These are phyloP conservation scores for Volvariella surrecta DNA, from an alignment of 1,284 basidiomycete genomes.

Conservation along the genomic window DNA sequence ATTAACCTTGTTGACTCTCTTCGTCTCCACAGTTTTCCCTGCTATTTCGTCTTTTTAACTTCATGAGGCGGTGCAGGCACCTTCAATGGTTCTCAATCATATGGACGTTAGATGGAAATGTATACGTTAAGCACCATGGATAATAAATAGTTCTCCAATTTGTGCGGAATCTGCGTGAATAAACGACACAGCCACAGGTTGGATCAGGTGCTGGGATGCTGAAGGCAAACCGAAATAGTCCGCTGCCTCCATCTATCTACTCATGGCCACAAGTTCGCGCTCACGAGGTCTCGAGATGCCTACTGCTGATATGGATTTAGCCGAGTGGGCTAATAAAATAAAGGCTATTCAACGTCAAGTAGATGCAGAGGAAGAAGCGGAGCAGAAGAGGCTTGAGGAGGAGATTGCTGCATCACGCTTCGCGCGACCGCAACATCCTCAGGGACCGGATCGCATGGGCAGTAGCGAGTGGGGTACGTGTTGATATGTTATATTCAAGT, in stretches of 20 bases:
- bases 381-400: slow-evolving; percentile 64
- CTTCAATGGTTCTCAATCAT: too few species aligned
- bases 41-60: too few species aligned
- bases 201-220: too few species aligned
- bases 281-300: slow-evolving; percentile 24
- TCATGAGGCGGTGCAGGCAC: too few species aligned
- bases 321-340: slow-evolving; percentile 75
- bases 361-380: slow-evolving; percentile 69
- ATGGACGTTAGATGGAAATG: too few species aligned
- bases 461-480: slow-evolving; percentile 12
- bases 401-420: slow-evolving; percentile 66
- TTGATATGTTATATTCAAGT: slow-evolving; percentile 10
- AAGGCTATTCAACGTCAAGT: slow-evolving; percentile 71
- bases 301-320: slow-evolving; percentile 50
- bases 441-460: slow-evolving; percentile 19
- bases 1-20: too few species aligned
- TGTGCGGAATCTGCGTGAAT: too few species aligned
- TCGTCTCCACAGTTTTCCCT: too few species aligned
- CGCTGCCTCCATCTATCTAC: slow-evolving; percentile 4
- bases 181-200: too few species aligned
- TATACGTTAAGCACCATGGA: too few species aligned
- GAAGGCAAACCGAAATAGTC: background rate
- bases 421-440: slow-evolving; percentile 55
- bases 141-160: too few species aligned
- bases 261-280: slow-evolving; percentile 8